Evolutionary conservation across 176 grass and related monocot species (phyloP).

Genomic region (Bromus sterilis): DNA sequence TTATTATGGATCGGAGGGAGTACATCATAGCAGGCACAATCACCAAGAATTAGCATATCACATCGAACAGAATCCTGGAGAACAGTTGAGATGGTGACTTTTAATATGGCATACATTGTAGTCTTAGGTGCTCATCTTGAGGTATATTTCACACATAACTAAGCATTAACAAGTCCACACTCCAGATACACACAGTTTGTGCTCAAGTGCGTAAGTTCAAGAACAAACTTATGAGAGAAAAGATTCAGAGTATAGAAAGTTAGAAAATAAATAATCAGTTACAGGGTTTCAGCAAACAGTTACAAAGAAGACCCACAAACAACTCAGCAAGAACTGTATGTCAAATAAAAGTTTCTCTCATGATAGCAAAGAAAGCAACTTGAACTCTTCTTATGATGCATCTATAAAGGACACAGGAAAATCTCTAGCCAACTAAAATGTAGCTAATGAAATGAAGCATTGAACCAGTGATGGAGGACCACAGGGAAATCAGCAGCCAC

Average conservation of each 20-base stretch:
- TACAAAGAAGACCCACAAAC: conserved; percentile 24
- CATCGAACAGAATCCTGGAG: conserved; percentile 20
- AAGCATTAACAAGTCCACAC: background rate
- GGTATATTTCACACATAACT: background rate
- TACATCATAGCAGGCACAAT: conserved; percentile 25
- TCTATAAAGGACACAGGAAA: background rate
- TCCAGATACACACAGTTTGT: background rate
- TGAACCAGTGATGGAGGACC: conserved; percentile 19
- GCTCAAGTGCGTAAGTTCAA: background rate
- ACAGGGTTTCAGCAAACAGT: conserved; percentile 11
- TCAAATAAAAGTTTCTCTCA: conserved; percentile 12
- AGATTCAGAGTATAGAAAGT: background rate
- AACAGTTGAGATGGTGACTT: conserved; percentile 8
- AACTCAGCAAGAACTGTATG: conserved; percentile 21
- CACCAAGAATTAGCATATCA: conserved; percentile 11
- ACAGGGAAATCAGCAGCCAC: conserved; percentile 11
- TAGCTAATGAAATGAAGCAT: conserved; percentile 5
- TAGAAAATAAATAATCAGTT: conserved; percentile 5
- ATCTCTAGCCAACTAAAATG: conserved; percentile 18
- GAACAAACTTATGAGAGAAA: background rate
- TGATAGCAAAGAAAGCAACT: conserved; percentile 20
- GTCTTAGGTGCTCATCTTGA: conserved; percentile 9
- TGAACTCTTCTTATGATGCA: conserved; percentile 14
- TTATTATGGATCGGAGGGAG: no score
- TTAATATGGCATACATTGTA: conserved; percentile 8